phyloP scores from a whole-genome alignment of 371 early-diverging fungal species.

The Apophysomyces trapeziformis region DNA sequence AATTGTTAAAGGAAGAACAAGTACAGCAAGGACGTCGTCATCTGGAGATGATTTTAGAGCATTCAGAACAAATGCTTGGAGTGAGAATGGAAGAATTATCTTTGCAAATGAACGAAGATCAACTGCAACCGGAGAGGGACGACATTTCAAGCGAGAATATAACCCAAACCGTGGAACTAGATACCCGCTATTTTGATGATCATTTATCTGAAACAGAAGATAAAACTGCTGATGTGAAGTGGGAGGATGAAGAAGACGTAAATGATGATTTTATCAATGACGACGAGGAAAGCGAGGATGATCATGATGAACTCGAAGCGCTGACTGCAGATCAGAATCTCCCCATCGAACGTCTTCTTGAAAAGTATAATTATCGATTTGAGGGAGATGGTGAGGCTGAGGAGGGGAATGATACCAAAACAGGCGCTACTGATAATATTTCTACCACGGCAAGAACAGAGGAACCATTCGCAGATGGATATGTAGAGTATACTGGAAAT shows the following conservation, averaged over 20 bases:
- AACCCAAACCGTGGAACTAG: conserved; percentile 14
- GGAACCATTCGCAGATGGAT: not conserved
- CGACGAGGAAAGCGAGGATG: conserved; percentile 31
- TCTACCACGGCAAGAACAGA: conserved; percentile 18
- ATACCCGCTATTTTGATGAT: conserved; percentile 24
- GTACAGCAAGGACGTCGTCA: conserved; percentile 65
- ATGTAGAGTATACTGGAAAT: not conserved
- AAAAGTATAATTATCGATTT: conserved; percentile 51
- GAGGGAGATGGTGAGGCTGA: conserved; percentile 25
- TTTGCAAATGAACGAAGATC: conserved; percentile 2
- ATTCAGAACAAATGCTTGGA: conserved; percentile 73
- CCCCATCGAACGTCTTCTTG: conserved; percentile 63
- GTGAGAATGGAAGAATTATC: conserved; percentile 63
- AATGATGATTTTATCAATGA: conserved; percentile 42
- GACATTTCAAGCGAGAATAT: conserved; percentile 20
- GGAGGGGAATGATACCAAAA: conserved; percentile 1
- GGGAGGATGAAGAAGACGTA: conserved; percentile 28
- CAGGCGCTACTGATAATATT: conserved; percentile 10
- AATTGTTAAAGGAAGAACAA: conserved; percentile 63
- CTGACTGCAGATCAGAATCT: conserved; percentile 45
- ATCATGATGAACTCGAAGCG: conserved; percentile 39
- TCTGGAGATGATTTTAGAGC: conserved; percentile 71
- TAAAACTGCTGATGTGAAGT: not conserved
- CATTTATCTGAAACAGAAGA: conserved; percentile 21
- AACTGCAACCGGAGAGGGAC: not conserved